Conservation (phyloP, 2,329 filamentous ascomycete genomes). For the Fusarium fracticaudum region DNA sequence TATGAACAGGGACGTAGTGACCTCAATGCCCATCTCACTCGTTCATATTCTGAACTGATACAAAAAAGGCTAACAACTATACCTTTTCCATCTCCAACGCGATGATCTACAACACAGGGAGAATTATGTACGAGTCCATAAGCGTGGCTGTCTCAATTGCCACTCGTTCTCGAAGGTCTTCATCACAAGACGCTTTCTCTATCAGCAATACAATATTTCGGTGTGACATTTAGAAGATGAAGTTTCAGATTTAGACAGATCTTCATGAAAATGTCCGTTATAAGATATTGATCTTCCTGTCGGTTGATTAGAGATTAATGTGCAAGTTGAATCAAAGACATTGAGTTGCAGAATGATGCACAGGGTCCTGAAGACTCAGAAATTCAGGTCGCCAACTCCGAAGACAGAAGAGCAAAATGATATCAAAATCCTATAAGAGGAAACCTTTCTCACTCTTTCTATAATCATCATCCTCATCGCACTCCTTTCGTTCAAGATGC, state of each 20-base stretch:
- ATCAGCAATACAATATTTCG: not conserved
- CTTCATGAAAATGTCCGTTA: not conserved
- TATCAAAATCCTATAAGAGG: conserved; percentile 13
- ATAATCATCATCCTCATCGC: not conserved
- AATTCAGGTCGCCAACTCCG: not conserved
- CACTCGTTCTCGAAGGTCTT: not conserved
- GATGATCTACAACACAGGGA: not conserved
- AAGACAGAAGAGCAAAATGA: not conserved
- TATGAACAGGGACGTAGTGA: not conserved
- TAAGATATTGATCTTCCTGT: not conserved
- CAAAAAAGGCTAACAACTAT: not conserved
- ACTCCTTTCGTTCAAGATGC: conserved; percentile 23
- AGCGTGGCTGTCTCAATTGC: conserved; percentile 19
- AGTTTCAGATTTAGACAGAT: conserved; percentile 20
- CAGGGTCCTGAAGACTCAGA: not conserved
- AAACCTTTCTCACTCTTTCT: fast-evolving
- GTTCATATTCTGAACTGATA: not conserved
- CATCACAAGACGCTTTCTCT: not conserved
- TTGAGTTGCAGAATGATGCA: conserved; percentile 18
- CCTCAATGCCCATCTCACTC: not conserved
- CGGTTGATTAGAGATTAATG: conserved; percentile 19
- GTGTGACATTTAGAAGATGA: not conserved
- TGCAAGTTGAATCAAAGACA: conserved; percentile 28
- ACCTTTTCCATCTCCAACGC: not conserved
- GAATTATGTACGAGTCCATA: not conserved